These are phyloP conservation scores for Carallia brachiata DNA, from an alignment of 345 rosid genomes.

Conservation along the genomic window DNA sequence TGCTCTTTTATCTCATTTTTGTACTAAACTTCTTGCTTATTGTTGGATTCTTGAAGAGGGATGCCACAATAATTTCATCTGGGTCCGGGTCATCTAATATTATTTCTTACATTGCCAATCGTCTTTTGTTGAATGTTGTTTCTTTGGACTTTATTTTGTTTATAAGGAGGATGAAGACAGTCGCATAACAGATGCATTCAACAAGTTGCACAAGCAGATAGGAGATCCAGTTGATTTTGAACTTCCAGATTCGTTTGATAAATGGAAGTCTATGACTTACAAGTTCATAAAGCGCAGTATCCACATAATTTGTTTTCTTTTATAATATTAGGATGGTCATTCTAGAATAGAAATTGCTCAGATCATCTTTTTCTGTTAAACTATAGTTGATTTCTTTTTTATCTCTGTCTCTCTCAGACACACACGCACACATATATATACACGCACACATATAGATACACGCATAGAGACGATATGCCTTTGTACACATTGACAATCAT, in stretches of 20 bases:
- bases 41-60: background rate
- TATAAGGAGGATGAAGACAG: slow-evolving; percentile 47
- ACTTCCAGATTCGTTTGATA: slow-evolving; percentile 75
- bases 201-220: slow-evolving; percentile 55
- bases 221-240: slow-evolving; percentile 71
- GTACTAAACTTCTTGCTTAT: background rate
- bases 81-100: background rate
- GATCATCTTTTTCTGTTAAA: no score
- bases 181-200: slow-evolving; percentile 52
- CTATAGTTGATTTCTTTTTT: no score
- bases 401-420: no score
- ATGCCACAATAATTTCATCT: background rate
- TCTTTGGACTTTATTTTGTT: slow-evolving; percentile 19
- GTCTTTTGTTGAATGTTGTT: slow-evolving; percentile 5
- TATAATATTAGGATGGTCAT: slow-evolving; percentile 3
- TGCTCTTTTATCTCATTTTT: background rate
- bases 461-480: background rate
- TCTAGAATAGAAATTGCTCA: no score
- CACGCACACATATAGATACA: background rate
- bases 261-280: slow-evolving; percentile 64
- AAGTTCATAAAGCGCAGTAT: slow-evolving; percentile 87
- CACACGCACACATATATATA: no score
- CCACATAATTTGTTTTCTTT: slow-evolving; percentile 24
- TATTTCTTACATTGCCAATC: background rate
- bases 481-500: slow-evolving; percentile 35